These are phyloP conservation scores for Buddleja alternifolia DNA, from an alignment of 257 asterid genomes.

Conservation along the genomic window DNA sequence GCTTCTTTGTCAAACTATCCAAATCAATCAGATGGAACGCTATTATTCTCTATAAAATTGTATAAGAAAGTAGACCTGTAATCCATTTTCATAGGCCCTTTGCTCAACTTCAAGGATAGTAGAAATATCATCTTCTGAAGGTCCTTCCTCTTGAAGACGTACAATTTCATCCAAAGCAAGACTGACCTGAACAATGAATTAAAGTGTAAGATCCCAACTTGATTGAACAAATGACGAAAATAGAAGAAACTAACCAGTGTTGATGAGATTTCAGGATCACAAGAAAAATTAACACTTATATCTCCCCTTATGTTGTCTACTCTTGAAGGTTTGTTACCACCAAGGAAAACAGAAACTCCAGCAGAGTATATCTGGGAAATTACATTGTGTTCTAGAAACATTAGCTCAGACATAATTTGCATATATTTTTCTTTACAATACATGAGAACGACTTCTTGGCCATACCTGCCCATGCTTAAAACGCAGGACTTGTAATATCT, in stretches of 20 bases:
- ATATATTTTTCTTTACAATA: neutral
- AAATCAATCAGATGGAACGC: constrained; percentile 10
- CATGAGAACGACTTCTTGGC: constrained; percentile 18
- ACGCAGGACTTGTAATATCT: constrained; percentile 89
- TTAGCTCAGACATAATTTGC: constrained; percentile 25
- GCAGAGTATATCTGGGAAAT: constrained; percentile 79
- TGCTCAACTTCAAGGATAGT: constrained; percentile 88
- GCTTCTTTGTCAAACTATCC: constrained; percentile 25
- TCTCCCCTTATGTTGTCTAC: constrained; percentile 86
- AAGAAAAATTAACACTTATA: constrained; percentile 84
- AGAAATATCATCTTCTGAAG: constrained; percentile 68
- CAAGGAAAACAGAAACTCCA: constrained; percentile 93
- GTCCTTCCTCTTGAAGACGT: constrained; percentile 87
- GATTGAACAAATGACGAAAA: constrained; percentile 26
- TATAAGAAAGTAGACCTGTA: constrained; percentile 59
- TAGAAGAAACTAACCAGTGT: constrained; percentile 59
- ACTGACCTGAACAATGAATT: constrained; percentile 58
- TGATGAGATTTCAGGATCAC: constrained; percentile 89
- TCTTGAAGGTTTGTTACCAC: constrained; percentile 94
- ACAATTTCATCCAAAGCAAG: constrained; percentile 81
- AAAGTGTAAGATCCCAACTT: constrained; percentile 36
- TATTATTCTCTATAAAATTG: constrained; percentile 16
- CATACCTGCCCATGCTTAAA: constrained; percentile 89
- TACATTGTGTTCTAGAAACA: constrained; percentile 27
- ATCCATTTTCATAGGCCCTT: constrained; percentile 95